These are phyloP conservation scores for Peziza echinospora DNA, from an alignment of 495 filamentous ascomycete genomes.

Conservation along the genomic window DNA sequence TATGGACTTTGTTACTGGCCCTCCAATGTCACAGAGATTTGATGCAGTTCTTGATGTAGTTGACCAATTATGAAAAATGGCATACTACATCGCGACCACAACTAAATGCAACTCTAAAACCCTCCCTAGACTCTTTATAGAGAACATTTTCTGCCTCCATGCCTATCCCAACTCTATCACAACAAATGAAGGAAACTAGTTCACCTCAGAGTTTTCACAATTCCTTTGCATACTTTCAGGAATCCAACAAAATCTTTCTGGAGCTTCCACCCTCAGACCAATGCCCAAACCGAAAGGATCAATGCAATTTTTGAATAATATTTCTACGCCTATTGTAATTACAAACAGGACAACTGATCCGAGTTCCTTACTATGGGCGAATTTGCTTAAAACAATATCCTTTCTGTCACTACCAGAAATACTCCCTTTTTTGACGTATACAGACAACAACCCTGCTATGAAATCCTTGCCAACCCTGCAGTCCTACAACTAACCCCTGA, in stretches of 20 bases:
- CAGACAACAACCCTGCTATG: too few species aligned
- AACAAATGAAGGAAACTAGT: neutral
- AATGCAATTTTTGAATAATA: neutral
- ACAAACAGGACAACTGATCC: neutral
- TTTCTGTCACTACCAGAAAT: neutral
- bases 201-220: neutral
- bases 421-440: too few species aligned
- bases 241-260: neutral
- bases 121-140: neutral
- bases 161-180: neutral
- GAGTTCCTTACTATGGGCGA: neutral
- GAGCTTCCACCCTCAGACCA: neutral
- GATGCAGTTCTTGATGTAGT: neutral
- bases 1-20: neutral
- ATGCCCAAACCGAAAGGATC: neutral
- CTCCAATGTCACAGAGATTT: neutral
- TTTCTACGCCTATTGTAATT: neutral
- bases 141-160: neutral
- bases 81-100: too few species aligned
- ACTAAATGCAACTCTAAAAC: too few species aligned
- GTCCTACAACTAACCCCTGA: too few species aligned
- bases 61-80: neutral
- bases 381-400: neutral
- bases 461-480: too few species aligned
- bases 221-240: neutral